Conservation (phyloP, 2,329 filamentous ascomycete species). For the Pestalotiopsis sp. region DNA sequence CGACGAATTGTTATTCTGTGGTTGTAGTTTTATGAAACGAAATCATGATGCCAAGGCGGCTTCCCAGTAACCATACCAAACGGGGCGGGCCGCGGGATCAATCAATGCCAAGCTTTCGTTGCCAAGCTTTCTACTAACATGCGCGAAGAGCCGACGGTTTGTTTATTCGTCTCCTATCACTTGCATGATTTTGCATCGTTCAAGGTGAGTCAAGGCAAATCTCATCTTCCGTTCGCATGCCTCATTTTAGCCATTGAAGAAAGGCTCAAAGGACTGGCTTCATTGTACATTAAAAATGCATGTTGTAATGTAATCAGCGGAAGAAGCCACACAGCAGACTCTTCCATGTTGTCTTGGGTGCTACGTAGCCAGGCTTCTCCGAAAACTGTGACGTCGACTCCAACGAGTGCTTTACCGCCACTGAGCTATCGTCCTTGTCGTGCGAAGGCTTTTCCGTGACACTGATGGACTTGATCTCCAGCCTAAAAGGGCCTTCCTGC, state of each 20-base stretch:
- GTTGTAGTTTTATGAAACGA: not conserved
- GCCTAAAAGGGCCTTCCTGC: constrained; percentile 69
- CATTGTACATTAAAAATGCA: not conserved
- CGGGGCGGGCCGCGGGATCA: not conserved
- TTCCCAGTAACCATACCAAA: not conserved
- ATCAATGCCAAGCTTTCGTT: not conserved
- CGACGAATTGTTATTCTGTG: no score
- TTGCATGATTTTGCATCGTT: not conserved
- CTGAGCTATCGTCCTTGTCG: not conserved
- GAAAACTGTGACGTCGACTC: not conserved
- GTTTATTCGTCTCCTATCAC: not conserved
- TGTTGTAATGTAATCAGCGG: not conserved
- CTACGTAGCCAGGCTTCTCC: not conserved
- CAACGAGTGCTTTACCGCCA: not conserved
- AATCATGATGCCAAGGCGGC: not conserved
- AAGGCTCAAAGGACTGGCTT: no score
- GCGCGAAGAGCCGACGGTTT: not conserved
- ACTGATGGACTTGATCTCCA: constrained; percentile 58
- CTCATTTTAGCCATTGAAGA: not conserved
- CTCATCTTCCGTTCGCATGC: not conserved
- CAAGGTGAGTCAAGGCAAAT: not conserved
- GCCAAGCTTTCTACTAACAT: not conserved
- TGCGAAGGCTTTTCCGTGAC: constrained; percentile 28
- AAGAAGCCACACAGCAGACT: not conserved
- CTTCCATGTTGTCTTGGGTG: not conserved